Base-by-base conservation (phyloP, 208 protist species). In the Endotrypanum monterogeii region DNA sequence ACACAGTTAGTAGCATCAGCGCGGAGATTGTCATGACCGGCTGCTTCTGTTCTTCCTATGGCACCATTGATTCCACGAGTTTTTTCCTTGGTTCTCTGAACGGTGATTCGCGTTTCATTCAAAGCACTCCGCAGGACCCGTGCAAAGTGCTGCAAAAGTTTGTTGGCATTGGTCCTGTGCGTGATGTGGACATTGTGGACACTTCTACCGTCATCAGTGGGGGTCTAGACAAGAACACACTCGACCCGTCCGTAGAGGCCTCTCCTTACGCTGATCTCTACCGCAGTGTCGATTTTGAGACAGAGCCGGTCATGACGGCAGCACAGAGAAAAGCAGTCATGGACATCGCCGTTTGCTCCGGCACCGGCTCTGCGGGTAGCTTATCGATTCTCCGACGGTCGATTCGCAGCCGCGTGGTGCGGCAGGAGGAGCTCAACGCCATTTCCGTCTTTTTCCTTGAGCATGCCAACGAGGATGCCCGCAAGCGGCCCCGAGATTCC, bases 221-320 rank as follows among this genome's bases (percentile, higher is more conserved):
- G 46, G 7, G 61, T 67, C 14, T n/a, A n/a, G 30, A 70, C 6
- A 50, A 39, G 3, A 60, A 72, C 32, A 66, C 55, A 30, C 39
- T 88, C 5, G 86, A 83, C 57, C 73, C 78, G 2, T 85, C 80
- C n/a, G 55, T 95, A 14, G 78, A 86, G 58, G 72, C 78, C 50
- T 94, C 86, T 6, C 93, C 93, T 7, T 97, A 89, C 65, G 89
- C 87, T 1, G 85, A 92, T 51, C 80, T 95, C 1, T 85, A 83
- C 66, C 84, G 80, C 58, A 88, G 80, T 37, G 84, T 91, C 20
- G 75, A 83, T 50, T 68, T 97, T 20, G 89, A 93, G 48, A 83
- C 90, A 0, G 70, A 82, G 65, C 90, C 86, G 68, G 48, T 51
- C 0, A 50, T 86, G 44, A 78, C 88, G 28, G 25, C 83, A 6